Conservation (phyloP, 345 rosid genomes). For the Linum tenue region DNA sequence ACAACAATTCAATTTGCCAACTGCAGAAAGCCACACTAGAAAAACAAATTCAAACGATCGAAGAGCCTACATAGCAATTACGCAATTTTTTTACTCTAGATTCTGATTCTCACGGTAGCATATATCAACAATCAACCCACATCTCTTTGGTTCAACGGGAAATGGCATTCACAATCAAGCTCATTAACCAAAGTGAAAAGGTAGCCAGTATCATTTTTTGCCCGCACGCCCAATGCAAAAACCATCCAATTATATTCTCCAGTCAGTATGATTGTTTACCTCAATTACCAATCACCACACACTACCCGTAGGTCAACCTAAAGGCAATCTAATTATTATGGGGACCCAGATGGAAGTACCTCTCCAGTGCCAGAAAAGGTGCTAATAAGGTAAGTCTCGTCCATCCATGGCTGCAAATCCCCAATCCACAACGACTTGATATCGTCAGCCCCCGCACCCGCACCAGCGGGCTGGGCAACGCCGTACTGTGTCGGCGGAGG, state of each 20-base stretch:
- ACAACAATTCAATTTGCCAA: not conserved
- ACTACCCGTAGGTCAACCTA: too few relatives aligned
- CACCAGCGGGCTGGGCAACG: conserved; percentile 10
- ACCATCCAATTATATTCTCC: too few relatives aligned
- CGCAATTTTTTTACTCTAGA: too few relatives aligned
- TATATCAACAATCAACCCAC: not conserved
- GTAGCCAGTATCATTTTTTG: too few relatives aligned
- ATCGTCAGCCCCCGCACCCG: conserved; percentile 27
- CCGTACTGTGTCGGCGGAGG: conserved; percentile 48
- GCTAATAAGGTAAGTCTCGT: conserved; percentile 59
- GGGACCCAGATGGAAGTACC: conserved; percentile 27
- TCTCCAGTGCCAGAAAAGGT: conserved; percentile 53
- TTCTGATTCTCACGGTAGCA: not conserved
- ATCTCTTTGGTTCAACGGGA: too few relatives aligned
- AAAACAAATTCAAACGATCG: not conserved
- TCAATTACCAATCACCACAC: too few relatives aligned
- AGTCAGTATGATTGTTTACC: too few relatives aligned
- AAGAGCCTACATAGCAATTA: not conserved
- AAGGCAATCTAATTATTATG: too few relatives aligned
- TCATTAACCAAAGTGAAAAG: too few relatives aligned
- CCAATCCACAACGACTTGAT: conserved; percentile 89
- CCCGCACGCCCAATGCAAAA: too few relatives aligned
- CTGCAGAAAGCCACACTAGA: not conserved
- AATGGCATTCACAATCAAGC: too few relatives aligned
- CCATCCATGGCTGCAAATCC: conserved; percentile 90